Percentiles rank a stretch among this genome's conserved stretches.
phyloP scores from a whole-genome alignment of 345 rosid species.

The Melaleuca quinquenervia region DNA sequence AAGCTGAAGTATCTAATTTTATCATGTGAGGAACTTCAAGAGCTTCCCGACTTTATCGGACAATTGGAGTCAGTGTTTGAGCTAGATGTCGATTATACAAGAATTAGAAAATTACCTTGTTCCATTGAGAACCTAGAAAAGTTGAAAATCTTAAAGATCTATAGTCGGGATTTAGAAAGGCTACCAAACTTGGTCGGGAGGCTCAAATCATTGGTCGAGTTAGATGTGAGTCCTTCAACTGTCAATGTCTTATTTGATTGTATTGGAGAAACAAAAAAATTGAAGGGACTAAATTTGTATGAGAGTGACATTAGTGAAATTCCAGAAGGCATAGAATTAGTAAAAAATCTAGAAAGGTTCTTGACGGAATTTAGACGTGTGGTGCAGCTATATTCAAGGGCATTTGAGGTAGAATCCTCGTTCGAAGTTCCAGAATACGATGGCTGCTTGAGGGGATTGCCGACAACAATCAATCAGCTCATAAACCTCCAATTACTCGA shows the following conservation, averaged over 20 bases:
- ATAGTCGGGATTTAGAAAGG: background rate
- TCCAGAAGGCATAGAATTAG: background rate
- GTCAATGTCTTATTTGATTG: background rate
- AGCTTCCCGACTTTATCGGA: background rate
- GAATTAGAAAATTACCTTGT: background rate
- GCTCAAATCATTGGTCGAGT: background rate
- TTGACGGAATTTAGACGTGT: too few species aligned
- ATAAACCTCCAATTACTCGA: background rate
- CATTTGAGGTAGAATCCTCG: background rate
- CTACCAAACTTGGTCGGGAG: background rate
- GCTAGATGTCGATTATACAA: background rate
- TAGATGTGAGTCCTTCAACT: background rate
- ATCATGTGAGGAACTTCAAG: background rate
- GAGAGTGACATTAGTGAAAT: background rate
- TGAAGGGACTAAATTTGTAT: background rate
- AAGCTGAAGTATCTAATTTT: too few species aligned
- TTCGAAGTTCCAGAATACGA: background rate
- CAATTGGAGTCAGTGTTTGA: background rate
- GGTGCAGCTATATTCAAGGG: too few species aligned
- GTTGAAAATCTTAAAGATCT: background rate
- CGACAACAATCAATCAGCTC: background rate
- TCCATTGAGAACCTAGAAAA: background rate
- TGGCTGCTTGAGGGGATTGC: background rate
- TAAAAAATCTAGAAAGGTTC: background rate
- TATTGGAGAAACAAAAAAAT: background rate